Percentiles rank a stretch among this genome's conserved stretches.
These are phyloP conservation scores for Vigna nakashimae DNA, from an alignment of 306 rosid species.

Conservation along the genomic window DNA sequence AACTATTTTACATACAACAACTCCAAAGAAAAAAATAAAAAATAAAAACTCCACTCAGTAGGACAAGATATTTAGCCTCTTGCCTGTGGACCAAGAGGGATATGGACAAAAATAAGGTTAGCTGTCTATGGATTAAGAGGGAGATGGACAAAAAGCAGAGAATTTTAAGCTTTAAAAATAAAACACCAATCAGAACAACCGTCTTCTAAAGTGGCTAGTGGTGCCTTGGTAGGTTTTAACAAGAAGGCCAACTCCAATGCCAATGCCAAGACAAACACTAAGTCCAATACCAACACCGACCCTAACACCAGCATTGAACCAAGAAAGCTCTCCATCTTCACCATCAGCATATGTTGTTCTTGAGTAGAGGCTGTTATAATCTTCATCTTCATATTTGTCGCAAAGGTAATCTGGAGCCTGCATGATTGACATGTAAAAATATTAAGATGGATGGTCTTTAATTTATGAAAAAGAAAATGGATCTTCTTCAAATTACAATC, in stretches of 20 bases:
- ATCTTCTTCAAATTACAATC: constrained; percentile 32
- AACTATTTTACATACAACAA: constrained; percentile 45
- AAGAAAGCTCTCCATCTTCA: constrained; percentile 86
- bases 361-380: constrained; percentile 45
- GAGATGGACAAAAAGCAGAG: constrained; percentile 25
- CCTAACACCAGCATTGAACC: constrained; percentile 87
- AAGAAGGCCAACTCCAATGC: constrained; percentile 80
- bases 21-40: constrained; percentile 10
- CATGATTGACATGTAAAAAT: constrained; percentile 27
- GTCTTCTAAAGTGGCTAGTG: constrained; percentile 65
- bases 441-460: constrained; percentile 25
- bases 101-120: constrained; percentile 34
- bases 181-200: constrained; percentile 40
- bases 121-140: constrained; percentile 37
- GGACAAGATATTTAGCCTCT: constrained; percentile 32
- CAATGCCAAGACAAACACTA: constrained; percentile 82
- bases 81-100: constrained; percentile 29
- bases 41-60: constrained; percentile 33
- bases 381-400: constrained; percentile 57
- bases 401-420: constrained; percentile 49
- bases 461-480: not conserved
- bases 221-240: constrained; percentile 87
- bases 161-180: not conserved
- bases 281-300: constrained; percentile 86
- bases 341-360: constrained; percentile 62